These are phyloP conservation scores for Verbena officinalis DNA, from an alignment of 257 asterid genomes.

Conservation along the genomic window DNA sequence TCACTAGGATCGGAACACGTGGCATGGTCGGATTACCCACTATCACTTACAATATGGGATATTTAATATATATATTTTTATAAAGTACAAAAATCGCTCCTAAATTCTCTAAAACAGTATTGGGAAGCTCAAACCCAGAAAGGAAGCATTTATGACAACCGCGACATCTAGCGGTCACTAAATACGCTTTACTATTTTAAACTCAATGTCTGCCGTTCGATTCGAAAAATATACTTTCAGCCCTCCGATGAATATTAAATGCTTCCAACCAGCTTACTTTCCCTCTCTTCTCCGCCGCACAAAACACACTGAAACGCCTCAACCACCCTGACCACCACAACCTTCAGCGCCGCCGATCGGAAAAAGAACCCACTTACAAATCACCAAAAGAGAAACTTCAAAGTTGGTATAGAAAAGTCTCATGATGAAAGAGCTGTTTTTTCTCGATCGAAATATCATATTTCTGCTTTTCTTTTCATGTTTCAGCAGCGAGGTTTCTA, in stretches of 20 bases:
- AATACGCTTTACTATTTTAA: neutral
- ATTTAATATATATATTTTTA: too few relatives aligned
- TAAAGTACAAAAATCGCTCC: neutral
- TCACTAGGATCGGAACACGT: too few relatives aligned
- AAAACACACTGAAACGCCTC: conserved; percentile 15
- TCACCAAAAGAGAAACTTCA: neutral
- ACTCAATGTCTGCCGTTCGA: conserved; percentile 26
- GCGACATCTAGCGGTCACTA: conserved; percentile 29
- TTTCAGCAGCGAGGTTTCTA: conserved; percentile 38
- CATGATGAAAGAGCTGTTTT: conserved; percentile 17
- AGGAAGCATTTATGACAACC: conserved; percentile 30
- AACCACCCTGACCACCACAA: conserved; percentile 21
- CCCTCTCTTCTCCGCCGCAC: conserved; percentile 35
- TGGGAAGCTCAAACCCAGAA: neutral
- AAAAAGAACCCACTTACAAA: neutral
- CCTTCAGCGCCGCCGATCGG: conserved; percentile 9
- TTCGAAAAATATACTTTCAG: neutral
- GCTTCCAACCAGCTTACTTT: conserved; percentile 27
- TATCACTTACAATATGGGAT: too few relatives aligned
- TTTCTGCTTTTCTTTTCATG: conserved; percentile 33
- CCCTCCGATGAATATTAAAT: conserved; percentile 38
- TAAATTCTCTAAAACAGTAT: neutral
- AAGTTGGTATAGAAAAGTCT: neutral
- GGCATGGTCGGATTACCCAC: too few relatives aligned
- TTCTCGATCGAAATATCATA: conserved; percentile 28